These are phyloP conservation scores for Tylopilus sp. DNA, from an alignment of 1,284 basidiomycete genomes.

Conservation along the genomic window DNA sequence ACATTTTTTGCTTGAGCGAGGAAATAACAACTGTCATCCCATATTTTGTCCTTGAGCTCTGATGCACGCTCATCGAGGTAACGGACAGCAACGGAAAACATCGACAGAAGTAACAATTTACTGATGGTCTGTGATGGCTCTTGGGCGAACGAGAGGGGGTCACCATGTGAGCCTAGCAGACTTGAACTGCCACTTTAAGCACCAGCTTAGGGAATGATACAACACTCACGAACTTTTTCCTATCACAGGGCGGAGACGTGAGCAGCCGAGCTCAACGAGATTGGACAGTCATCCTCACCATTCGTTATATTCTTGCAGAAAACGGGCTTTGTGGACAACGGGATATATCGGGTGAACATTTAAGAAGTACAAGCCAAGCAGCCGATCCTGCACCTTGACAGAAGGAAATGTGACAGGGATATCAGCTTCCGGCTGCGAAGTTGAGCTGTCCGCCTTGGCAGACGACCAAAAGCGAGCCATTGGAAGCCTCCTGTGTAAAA, in stretches of 20 bases:
- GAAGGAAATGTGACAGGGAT: constrained; percentile 52
- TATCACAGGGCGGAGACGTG: constrained; percentile 16
- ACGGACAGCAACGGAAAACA: constrained; percentile 75
- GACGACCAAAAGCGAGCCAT: constrained; percentile 74
- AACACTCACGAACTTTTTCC: constrained; percentile 34
- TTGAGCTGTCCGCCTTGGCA: constrained; percentile 36
- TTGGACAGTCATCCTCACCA: constrained; percentile 40
- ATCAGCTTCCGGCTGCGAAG: constrained; percentile 41
- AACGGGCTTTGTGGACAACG: constrained; percentile 67
- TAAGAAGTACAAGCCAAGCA: constrained; percentile 74
- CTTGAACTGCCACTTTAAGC: constrained; percentile 21
- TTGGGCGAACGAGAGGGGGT: constrained; percentile 34
- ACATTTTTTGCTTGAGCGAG: constrained; percentile 64
- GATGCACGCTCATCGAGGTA: constrained; percentile 54
- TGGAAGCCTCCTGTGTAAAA: constrained; percentile 59
- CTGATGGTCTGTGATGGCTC: constrained; percentile 62
- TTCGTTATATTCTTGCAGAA: constrained; percentile 60
- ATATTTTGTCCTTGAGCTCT: constrained; percentile 54
- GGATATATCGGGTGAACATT: constrained; percentile 80
- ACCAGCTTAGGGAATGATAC: neutral
- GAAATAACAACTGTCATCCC: constrained; percentile 70
- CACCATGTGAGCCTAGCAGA: constrained; percentile 10
- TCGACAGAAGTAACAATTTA: constrained; percentile 67
- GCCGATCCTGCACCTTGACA: constrained; percentile 55
- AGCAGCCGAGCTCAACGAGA: neutral